Evolutionary conservation across 495 filamentous ascomycete genomes (phyloP), one percentile per base, ranked within the genome.

Genomic region (Zalerion maritima): DNA sequence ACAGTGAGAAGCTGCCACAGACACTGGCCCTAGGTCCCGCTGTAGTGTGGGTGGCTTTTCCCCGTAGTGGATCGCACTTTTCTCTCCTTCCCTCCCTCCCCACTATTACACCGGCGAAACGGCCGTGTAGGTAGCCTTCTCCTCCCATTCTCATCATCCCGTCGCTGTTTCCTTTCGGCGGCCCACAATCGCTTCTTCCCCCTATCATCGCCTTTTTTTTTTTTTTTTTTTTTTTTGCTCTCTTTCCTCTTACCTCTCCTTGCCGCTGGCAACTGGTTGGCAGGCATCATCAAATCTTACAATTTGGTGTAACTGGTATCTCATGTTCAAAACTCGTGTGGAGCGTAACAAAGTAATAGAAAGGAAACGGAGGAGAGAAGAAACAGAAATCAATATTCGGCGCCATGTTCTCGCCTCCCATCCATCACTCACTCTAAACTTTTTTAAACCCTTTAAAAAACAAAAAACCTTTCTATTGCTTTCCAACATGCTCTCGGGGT

Each of bases 31-130:
- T 21, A 10, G 18, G 17, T 17, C 40, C 38, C 28, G 29, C 32
- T 40, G 32, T 37, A 17, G n/a, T n/a, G n/a, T n/a, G n/a, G n/a
- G n/a, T n/a, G n/a, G n/a, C n/a, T n/a, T n/a, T n/a, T n/a, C n/a
- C n/a, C n/a, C n/a, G n/a, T n/a, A n/a, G n/a, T n/a, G n/a, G n/a
- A n/a, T n/a, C n/a, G n/a, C n/a, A n/a, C n/a, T n/a, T n/a, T n/a
- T n/a, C n/a, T n/a, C n/a, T n/a, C n/a, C n/a, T n/a, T n/a, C n/a
- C n/a, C n/a, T n/a, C n/a, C n/a, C 43, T 45, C 58, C 61, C 61
- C 61, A 65, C 61, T 61, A 62, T 65, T 65, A 55, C 52, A 56
- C 61, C 61, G 61, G 61, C 50, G 49, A 65, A 62, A 62, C 47
- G 52, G 59, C 61, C 59, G 59, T 41, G 24, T 31, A 31, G 31